phyloP scores from a whole-genome alignment of 257 asterid species.

The Fraxinus americana region DNA sequence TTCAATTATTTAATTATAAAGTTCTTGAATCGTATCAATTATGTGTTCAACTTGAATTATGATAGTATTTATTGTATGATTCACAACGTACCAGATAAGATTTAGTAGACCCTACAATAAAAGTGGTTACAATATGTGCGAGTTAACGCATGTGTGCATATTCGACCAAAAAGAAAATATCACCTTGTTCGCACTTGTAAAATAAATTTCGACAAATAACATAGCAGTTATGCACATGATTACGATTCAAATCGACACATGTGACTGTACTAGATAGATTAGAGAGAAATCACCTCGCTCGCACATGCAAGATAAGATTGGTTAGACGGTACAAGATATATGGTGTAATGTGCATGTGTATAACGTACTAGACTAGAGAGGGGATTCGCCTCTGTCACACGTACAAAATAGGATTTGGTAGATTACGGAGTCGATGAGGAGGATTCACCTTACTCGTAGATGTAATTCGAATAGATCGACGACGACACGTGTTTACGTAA shows the following conservation, averaged over 20 bases:
- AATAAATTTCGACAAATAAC: background rate
- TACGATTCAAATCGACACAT: background rate
- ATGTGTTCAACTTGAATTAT: background rate
- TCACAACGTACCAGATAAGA: background rate
- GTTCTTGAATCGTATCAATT: background rate
- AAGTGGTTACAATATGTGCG: background rate
- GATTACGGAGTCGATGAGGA: background rate
- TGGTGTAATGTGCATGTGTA: background rate
- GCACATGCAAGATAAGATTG: background rate
- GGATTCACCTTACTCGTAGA: background rate
- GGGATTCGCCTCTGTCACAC: background rate
- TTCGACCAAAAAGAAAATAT: too few relatives aligned
- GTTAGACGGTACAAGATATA: too few relatives aligned
- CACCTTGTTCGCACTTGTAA: too few relatives aligned
- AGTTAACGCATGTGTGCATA: background rate
- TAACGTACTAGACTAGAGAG: background rate
- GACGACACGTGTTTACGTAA: too few relatives aligned
- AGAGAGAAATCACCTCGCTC: background rate
- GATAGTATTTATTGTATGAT: too few relatives aligned
- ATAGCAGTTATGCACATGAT: too few relatives aligned
- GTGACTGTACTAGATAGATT: background rate
- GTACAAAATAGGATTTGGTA: too few relatives aligned
- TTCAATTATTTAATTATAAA: background rate
- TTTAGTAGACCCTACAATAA: background rate
- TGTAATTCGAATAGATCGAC: too few relatives aligned